phyloP scores from a whole-genome alignment of 163 green algal species.

The Smithsoniella earleae region DNA sequence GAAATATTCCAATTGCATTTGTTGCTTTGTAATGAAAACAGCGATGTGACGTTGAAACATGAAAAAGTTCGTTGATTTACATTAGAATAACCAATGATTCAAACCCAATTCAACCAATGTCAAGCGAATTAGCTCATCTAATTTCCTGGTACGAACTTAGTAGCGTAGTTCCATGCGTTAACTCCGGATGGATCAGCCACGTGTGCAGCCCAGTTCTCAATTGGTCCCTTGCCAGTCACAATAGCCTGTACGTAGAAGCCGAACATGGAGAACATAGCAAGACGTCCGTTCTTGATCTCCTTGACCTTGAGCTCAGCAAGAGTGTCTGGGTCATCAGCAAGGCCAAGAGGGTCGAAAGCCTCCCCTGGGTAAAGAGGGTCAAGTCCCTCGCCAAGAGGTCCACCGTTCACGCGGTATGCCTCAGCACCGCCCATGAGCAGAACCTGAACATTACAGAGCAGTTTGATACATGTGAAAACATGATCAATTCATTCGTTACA shows the following conservation, averaged over 20 bases:
- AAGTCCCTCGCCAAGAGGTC: constrained; percentile 57
- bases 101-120: too few relatives aligned
- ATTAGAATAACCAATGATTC: too few relatives aligned
- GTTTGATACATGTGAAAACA: background rate
- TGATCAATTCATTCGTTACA: background rate
- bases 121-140: too few relatives aligned
- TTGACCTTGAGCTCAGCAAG: constrained; percentile 75
- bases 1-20: too few relatives aligned
- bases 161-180: constrained; percentile 52
- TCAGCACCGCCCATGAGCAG: constrained; percentile 82
- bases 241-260: constrained; percentile 86
- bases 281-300: constrained; percentile 80
- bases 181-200: constrained; percentile 55
- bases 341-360: constrained; percentile 75
- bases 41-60: too few relatives aligned
- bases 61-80: too few relatives aligned
- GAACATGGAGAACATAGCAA: constrained; percentile 83
- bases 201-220: constrained; percentile 67
- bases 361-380: constrained; percentile 73
- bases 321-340: constrained; percentile 73
- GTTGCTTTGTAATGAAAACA: too few relatives aligned
- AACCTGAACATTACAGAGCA: constrained; percentile 49
- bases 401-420: constrained; percentile 78
- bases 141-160: constrained; percentile 27
- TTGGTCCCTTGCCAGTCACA: constrained; percentile 75